phyloP scores from a whole-genome alignment of 2,329 filamentous ascomycete species.

The Talaromyces atroroseus region DNA sequence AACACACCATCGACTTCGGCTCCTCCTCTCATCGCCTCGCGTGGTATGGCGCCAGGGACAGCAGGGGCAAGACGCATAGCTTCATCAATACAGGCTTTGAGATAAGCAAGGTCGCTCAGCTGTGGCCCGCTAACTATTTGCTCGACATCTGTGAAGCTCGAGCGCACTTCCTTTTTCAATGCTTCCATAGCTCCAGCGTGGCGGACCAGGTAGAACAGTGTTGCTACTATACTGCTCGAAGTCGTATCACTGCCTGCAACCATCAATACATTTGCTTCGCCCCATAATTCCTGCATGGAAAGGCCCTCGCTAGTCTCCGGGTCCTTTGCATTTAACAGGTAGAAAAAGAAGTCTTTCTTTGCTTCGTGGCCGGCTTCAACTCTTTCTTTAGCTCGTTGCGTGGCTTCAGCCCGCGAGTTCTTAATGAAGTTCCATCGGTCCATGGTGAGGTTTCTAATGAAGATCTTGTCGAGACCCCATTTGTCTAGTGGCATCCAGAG shows the following conservation, averaged over 20 bases:
- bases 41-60: constrained; percentile 33
- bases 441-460: constrained; percentile 62
- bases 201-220: constrained; percentile 37
- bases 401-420: constrained; percentile 63
- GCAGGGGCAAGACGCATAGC: constrained; percentile 37
- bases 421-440: constrained; percentile 65
- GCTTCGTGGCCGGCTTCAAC: constrained; percentile 58
- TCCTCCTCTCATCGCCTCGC: constrained; percentile 35
- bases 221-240: constrained; percentile 53
- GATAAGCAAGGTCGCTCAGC: constrained; percentile 34
- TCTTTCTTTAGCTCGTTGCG: constrained; percentile 56
- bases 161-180: constrained; percentile 32
- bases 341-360: constrained; percentile 70
- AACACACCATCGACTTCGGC: constrained; percentile 33
- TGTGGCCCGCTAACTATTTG: constrained; percentile 32
- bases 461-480: constrained; percentile 60
- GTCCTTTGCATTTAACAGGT: constrained; percentile 65
- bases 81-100: constrained; percentile 40
- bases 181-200: constrained; percentile 26
- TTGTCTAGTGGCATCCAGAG: constrained; percentile 65
- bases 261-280: constrained; percentile 65
- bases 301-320: constrained; percentile 65
- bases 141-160: constrained; percentile 29
- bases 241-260: constrained; percentile 69
- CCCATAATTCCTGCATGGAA: constrained; percentile 62